These are phyloP conservation scores for Jaltomata sinuosa DNA, from an alignment of 257 asterid species.

Conservation along the genomic window DNA sequence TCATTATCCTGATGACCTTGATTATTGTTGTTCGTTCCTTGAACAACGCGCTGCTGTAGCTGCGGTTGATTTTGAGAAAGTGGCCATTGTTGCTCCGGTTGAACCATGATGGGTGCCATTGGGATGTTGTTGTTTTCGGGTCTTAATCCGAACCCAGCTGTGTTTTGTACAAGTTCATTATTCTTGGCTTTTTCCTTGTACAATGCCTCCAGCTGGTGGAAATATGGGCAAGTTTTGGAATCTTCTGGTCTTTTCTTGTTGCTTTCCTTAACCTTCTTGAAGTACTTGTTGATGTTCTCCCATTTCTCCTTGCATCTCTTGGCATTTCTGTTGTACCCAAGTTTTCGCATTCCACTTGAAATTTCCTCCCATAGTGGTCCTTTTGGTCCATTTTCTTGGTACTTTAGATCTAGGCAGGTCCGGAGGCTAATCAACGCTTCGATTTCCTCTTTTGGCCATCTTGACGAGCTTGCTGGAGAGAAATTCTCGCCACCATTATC, in stretches of 20 bases:
- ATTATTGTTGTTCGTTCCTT: slow-evolving; percentile 17
- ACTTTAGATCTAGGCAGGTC: slow-evolving; percentile 23
- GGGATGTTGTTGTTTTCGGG: slow-evolving; percentile 26
- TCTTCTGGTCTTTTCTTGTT: slow-evolving; percentile 70
- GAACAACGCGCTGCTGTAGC: not conserved
- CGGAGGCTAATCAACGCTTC: slow-evolving; percentile 57
- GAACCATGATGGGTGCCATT: slow-evolving; percentile 70
- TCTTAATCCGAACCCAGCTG: not conserved
- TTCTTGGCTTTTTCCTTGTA: slow-evolving; percentile 46
- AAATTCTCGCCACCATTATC: slow-evolving; percentile 2
- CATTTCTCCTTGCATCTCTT: slow-evolving; percentile 88
- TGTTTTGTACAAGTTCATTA: slow-evolving; percentile 1
- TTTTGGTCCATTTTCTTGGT: slow-evolving; percentile 18
- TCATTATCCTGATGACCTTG: not conserved
- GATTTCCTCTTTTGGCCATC: slow-evolving; percentile 88
- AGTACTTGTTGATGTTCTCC: slow-evolving; percentile 85
- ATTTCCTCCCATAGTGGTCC: slow-evolving; percentile 83
- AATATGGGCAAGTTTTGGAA: slow-evolving; percentile 85
- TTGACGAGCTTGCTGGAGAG: slow-evolving; percentile 22
- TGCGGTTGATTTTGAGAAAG: slow-evolving; percentile 12
- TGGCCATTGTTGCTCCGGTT: slow-evolving; percentile 96
- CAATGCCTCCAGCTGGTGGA: slow-evolving; percentile 50
- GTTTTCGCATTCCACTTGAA: slow-evolving; percentile 58
- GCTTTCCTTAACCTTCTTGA: slow-evolving; percentile 65
- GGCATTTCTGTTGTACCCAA: slow-evolving; percentile 67